A percentile compares a stretch with the other conserved stretches of the same genome.
Conservation (phyloP, 1,284 basidiomycete species). For the Irpex sp. region DNA sequence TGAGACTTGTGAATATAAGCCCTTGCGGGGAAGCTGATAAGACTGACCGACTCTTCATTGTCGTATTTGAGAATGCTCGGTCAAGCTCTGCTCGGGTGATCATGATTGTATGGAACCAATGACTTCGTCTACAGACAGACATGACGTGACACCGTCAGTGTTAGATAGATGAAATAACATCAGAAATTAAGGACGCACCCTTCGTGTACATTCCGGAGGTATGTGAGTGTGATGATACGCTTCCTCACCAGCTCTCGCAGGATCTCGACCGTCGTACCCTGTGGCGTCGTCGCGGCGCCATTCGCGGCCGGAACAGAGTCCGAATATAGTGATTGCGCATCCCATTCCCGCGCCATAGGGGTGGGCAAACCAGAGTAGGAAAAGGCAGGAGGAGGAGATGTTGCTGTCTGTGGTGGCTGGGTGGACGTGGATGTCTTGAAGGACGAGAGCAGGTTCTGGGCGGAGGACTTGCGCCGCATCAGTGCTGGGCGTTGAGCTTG, state of each 20-base stretch:
- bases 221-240: constrained; percentile 77
- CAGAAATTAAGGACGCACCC: constrained; percentile 47
- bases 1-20: background rate
- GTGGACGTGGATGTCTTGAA: constrained; percentile 46
- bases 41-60: constrained; percentile 72
- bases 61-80: constrained; percentile 62
- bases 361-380: constrained; percentile 26
- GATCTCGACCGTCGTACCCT: constrained; percentile 70
- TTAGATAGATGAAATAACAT: background rate
- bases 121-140: constrained; percentile 48
- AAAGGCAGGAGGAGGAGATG: constrained; percentile 19
- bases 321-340: constrained; percentile 45
- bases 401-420: constrained; percentile 14
- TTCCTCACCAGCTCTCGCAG: constrained; percentile 75
- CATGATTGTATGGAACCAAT: constrained; percentile 87
- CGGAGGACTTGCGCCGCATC: constrained; percentile 79
- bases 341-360: constrained; percentile 54
- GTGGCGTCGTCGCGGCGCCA: constrained; percentile 38
- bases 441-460: constrained; percentile 74
- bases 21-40: background rate
- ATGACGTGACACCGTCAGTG: background rate
- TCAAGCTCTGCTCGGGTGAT: constrained; percentile 71
- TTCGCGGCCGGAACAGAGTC: constrained; percentile 20
- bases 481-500: constrained; percentile 40
- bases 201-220: constrained; percentile 78